These are phyloP conservation scores for Petunia axillaris DNA, from an alignment of 257 asterid genomes.

Conservation along the genomic window DNA sequence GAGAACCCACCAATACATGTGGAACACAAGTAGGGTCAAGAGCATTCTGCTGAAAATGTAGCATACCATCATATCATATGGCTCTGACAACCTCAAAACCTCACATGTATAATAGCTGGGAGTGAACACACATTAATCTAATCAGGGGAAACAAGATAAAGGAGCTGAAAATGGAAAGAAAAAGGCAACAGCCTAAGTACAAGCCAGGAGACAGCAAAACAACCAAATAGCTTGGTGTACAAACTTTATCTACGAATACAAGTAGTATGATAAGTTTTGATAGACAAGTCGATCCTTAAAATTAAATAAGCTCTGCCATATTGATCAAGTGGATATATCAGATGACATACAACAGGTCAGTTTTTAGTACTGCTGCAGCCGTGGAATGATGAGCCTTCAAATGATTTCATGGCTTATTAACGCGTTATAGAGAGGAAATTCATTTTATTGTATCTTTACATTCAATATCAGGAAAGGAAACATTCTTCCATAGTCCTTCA, in stretches of 20 bases:
- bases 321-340: neutral
- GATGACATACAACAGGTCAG: neutral
- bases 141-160: constrained; percentile 47
- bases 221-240: constrained; percentile 49
- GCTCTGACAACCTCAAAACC: constrained; percentile 53
- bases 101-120: constrained; percentile 58
- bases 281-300: neutral
- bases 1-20: constrained; percentile 96
- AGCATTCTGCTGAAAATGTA: constrained; percentile 85
- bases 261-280: neutral
- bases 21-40: constrained; percentile 78
- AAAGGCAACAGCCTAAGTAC: constrained; percentile 77
- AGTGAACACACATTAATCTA: constrained; percentile 31
- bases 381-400: constrained; percentile 6
- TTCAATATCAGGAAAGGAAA: constrained; percentile 14
- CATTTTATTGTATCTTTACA: neutral
- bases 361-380: neutral
- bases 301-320: neutral
- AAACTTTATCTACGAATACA: neutral
- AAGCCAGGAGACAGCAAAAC: constrained; percentile 89
- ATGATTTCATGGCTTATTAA: neutral
- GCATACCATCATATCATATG: constrained; percentile 47
- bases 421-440: neutral
- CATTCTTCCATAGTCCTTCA: neutral
- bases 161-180: constrained; percentile 88